These are phyloP conservation scores for Vaccinium vitisidaea DNA, from an alignment of 148 eudicot species.

Conservation along the genomic window DNA sequence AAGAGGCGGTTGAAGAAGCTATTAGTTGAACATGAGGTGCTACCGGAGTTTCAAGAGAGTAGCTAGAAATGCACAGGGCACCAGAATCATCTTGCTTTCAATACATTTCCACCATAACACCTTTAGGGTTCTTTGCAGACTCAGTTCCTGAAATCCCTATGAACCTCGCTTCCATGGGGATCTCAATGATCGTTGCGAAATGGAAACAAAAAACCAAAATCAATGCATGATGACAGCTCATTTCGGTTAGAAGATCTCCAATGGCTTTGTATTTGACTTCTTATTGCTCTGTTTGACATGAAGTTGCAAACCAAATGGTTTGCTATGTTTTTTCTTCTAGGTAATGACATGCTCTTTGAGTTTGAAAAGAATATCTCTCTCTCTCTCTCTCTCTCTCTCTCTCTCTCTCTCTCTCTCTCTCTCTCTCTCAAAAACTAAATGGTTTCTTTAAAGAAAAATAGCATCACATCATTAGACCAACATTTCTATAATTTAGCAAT, in stretches of 20 bases:
- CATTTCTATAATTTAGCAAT: no score
- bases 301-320: not conserved
- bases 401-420: no score
- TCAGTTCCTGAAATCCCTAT: constrained; percentile 67
- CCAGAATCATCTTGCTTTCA: constrained; percentile 85
- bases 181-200: constrained; percentile 31
- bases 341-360: not conserved
- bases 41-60: constrained; percentile 55
- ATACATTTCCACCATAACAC: constrained; percentile 71
- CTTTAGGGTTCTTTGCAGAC: constrained; percentile 52
- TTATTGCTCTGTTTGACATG: not conserved
- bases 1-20: constrained; percentile 17
- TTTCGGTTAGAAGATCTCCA: not conserved
- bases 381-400: no score
- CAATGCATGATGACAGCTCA: not conserved
- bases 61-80: constrained; percentile 66
- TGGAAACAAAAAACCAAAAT: not conserved
- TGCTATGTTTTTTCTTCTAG: no score
- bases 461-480: not conserved
- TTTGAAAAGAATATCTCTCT: not conserved
- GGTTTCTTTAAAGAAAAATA: not conserved
- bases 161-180: constrained; percentile 70
- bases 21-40: constrained; percentile 25
- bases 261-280: not conserved
- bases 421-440: not conserved